Conservation (phyloP, 2,329 filamentous ascomycete species). For the Fusarium brachygibbosum region DNA sequence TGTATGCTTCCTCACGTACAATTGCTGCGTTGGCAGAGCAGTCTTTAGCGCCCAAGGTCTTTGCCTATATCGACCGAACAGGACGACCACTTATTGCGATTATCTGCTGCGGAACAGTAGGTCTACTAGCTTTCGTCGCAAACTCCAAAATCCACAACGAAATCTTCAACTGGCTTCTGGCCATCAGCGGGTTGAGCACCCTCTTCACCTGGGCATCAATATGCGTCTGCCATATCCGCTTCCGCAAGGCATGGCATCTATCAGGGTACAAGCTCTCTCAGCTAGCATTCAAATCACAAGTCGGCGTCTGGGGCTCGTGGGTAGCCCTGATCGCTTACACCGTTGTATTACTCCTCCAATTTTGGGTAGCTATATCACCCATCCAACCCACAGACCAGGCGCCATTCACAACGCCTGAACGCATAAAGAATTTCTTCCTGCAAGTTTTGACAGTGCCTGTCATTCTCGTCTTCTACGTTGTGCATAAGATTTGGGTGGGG, state of each 20-base stretch:
- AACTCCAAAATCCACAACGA: conserved; percentile 69
- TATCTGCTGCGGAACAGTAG: conserved; percentile 72
- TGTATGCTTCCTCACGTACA: conserved; percentile 85
- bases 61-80: conserved; percentile 84
- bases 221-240: conserved; percentile 89
- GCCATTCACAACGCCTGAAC: conserved; percentile 54
- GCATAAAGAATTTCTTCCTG: conserved; percentile 75
- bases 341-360: conserved; percentile 83
- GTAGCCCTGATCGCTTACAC: conserved; percentile 82
- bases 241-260: conserved; percentile 79
- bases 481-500: conserved; percentile 79
- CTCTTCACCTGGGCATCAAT: conserved; percentile 87
- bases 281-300: conserved; percentile 83
- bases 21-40: conserved; percentile 59
- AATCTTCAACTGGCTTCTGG: conserved; percentile 85
- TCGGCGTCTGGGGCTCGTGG: conserved; percentile 85
- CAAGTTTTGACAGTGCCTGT: conserved; percentile 77
- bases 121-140: conserved; percentile 82
- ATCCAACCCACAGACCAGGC: conserved; percentile 54
- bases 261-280: conserved; percentile 78
- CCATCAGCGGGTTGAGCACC: conserved; percentile 77
- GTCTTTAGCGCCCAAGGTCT: conserved; percentile 82
- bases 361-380: conserved; percentile 88
- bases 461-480: conserved; percentile 74
- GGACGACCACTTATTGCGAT: conserved; percentile 85